Evolutionary conservation across 352 stramenopile species (phyloP).

Genomic region (Phytophthora lateralis): DNA sequence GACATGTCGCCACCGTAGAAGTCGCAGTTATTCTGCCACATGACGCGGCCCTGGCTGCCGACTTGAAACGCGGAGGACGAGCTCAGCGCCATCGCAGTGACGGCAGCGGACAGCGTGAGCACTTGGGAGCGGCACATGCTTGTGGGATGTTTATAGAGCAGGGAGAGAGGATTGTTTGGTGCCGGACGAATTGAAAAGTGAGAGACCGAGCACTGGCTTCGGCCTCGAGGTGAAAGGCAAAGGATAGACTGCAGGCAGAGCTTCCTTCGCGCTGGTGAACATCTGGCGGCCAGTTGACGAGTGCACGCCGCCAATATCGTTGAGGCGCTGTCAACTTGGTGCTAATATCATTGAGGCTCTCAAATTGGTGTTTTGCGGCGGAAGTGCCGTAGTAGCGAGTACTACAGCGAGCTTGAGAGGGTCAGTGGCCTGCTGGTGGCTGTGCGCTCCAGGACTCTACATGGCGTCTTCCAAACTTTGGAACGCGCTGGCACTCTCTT

Average conservation of each 20-base stretch:
- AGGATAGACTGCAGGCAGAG: slow-evolving; percentile 14
- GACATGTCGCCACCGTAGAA: slow-evolving; percentile 43
- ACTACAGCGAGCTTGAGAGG: background rate
- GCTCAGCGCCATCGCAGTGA: slow-evolving; percentile 6
- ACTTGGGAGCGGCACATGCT: slow-evolving; percentile 26
- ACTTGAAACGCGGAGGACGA: slow-evolving; percentile 29
- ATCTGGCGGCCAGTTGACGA: slow-evolving; percentile 28
- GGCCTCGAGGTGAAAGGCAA: slow-evolving; percentile 16
- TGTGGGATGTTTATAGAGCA: background rate
- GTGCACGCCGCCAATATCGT: slow-evolving; percentile 10
- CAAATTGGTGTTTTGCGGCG: background rate
- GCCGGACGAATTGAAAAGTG: slow-evolving; percentile 30
- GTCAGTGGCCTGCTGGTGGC: slow-evolving; percentile 13
- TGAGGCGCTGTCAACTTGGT: slow-evolving; percentile 15
- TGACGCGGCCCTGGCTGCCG: slow-evolving; percentile 44
- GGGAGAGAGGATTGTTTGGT: slow-evolving; percentile 5
- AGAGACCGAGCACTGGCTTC: slow-evolving; percentile 12
- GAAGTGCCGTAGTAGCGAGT: slow-evolving; percentile 2
- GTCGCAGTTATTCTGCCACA: slow-evolving; percentile 56
- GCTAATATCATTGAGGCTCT: slow-evolving; percentile 19
- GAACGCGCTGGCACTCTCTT: background rate
- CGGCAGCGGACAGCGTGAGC: slow-evolving; percentile 14
- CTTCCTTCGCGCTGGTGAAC: slow-evolving; percentile 12
- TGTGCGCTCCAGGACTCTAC: slow-evolving; percentile 17
- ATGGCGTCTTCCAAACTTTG: background rate